Base-by-base conservation (phyloP, 805 yeast genomes). In the Candida coquimbonensis region DNA sequence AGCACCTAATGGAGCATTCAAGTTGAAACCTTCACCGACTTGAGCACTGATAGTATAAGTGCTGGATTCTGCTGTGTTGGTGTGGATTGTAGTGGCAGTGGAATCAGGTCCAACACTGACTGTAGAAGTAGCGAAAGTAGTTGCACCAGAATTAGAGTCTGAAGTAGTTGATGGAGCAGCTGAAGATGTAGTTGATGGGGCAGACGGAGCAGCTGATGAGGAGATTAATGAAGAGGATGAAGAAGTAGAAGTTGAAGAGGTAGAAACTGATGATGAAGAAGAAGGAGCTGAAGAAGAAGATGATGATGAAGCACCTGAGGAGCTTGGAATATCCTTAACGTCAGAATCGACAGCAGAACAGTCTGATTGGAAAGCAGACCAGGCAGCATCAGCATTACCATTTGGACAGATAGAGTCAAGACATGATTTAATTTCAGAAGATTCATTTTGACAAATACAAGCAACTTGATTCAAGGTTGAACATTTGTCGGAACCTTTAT, bases 331-430 rank as follows among this genome's bases (percentile, higher is more conserved):
- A 8, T 68, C 46, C 24, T 54, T 56, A 32, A 68, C 62, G 21
- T 60, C 49, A 42, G 68, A 72, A 48, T 74, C 71, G 53, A 67
- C 72, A 49, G 69, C 73, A 11, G 63, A 48, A 67, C 90, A 84
- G 19, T 78, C 56, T 48, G 63, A 52, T 59, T 75, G 60, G 64
- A 87, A 85, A 19, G 81, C 74, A 31, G 72, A 49, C 57, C 68
- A 69, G 49, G 96, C 96, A 44, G 70, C 61, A 42, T 66, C 77
- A 36, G 80, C 71, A 39, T 70, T 65, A 51, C 74, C 83, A 56
- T 72, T 65, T 55, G 95, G 90, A 71, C 97, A 89, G 49, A 70
- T 74, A 48, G 71, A 61, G 46, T 74, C 67, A 66, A 89, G 72
- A 72, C 96, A 89, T 44, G 68, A 50, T 59, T 78, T 66, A 55